Base-by-base conservation (phyloP, 495 filamentous ascomycete genomes). In the Aspergillus saccharolyticus region DNA sequence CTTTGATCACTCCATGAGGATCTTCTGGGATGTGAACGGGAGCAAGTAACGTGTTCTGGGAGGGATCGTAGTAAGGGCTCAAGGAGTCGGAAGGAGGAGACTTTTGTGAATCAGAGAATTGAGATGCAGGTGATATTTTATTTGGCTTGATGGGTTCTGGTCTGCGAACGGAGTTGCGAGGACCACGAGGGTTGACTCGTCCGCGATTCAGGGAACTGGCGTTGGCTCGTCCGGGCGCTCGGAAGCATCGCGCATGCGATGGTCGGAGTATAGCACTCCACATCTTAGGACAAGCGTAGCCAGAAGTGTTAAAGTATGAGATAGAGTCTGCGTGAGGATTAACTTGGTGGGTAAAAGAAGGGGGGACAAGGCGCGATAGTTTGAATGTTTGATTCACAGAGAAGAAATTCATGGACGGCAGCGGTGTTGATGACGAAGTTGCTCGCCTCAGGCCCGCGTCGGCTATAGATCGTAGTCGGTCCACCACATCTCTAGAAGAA, bases 1-100 rank as follows among this genome's bases (percentile, higher is more conserved):
- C 77, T 58, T 81, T 84, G 48, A 89, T 78, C 1, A 87, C 80
- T 48, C 71, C 80, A 75, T 82, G 66, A 7, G 83, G 80, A 56
- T 87, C 83, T 69, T 85, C 79, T 21, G 85, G 85, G 17, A 87
- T 75, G 61, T 85, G 69, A 21, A 88, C 75, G 6, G 79, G 77
- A 2, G 78, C 65, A 30, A 82, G 72, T 2, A 82, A 73, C 12
- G 70, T 78, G 55, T 81, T 82, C 48, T 74, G 62, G 52, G 73
- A 54, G 9, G 75, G 70, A 33, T 79, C 68, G 54, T 75, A 74
- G 49, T 71, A 60, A 9, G 64, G 20, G 43, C 56, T 63, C 2
- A 49, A 52, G 5, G 55, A 43, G 10, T 43, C 30, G 14, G 60
- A 33, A 54, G 65, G 55, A 46, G 61, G 58, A 24, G 62, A 30